Base-by-base conservation (phyloP, 805 yeast species). In the Ogataea glucozyma region DNA sequence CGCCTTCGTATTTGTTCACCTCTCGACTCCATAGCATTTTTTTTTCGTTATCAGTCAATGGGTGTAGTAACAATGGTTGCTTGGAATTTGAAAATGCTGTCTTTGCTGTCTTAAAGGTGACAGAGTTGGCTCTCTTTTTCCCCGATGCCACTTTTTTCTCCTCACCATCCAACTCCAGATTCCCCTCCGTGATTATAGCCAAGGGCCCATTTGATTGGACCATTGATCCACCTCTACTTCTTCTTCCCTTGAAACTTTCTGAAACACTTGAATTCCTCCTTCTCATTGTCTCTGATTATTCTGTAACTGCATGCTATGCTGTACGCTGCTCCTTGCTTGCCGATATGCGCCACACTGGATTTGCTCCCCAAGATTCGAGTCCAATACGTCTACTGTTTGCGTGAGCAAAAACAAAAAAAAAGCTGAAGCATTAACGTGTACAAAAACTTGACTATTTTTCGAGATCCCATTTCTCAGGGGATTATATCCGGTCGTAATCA, bases 191-290 rank as follows among this genome's bases (percentile, higher is more conserved):
- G 16, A 64, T 62, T 2, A 82, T 81, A 8, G 72, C 69, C 26
- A 73, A 76, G 32, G 72, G 61, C 0, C 88, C 88, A 35, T 83
- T 80, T 22, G 68, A 63, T 38, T 79, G 79, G 1, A 83, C 88
- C 47, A 81, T 74, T 2, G 89, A 82, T 46, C 76, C 73, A 41
- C 82, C 72, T 55, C 88, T 68, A 6, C 72, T 69, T 43, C 62
- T 69, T 40, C 60, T 47, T 14, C 54, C 49, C 20, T 41, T 47
- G 20, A 46, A 38, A 11, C 47, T 26, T 18, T 57, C 59, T 12
- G 53, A 49, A 26, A 53, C 46, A 24, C 55, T 58, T 4, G 55
- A 57, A n/a, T 44, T 46, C 34, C 60, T 48, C 45, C 57, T 47
- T 41, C 54, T 49, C 47, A 45, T 41, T 9, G 11, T 21, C 7